These are phyloP conservation scores for Fusarium sp. DNA, from an alignment of 2,329 filamentous ascomycete genomes.

Conservation along the genomic window DNA sequence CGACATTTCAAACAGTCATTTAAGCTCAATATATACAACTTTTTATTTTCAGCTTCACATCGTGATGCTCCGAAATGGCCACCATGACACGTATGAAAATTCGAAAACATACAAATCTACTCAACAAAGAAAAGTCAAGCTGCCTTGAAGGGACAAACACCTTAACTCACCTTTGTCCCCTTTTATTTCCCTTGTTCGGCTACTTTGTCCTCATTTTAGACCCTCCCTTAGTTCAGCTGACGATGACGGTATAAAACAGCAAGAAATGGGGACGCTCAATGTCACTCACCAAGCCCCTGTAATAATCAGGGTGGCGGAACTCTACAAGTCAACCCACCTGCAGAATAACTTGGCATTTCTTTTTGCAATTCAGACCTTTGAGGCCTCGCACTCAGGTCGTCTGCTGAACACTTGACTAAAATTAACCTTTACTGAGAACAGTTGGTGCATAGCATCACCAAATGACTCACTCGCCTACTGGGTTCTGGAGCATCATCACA, in stretches of 20 bases:
- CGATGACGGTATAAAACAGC: slow-evolving; percentile 29
- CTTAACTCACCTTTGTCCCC: neutral
- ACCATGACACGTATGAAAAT: slow-evolving; percentile 13
- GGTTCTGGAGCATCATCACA: neutral
- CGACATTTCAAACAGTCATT: slow-evolving; percentile 1
- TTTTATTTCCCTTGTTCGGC: slow-evolving; percentile 1
- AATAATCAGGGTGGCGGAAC: slow-evolving; percentile 34
- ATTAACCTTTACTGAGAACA: neutral
- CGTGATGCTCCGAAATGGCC: slow-evolving; percentile 15
- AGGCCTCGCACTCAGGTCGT: neutral
- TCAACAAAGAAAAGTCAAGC: neutral
- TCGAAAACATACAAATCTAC: neutral
- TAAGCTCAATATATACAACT: slow-evolving; percentile 5
- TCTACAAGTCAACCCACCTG: slow-evolving; percentile 16
- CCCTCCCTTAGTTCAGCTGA: slow-evolving; percentile 23
- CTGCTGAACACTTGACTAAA: neutral
- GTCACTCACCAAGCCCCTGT: slow-evolving; percentile 28
- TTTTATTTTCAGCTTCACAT: slow-evolving; percentile 26
- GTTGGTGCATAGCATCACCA: slow-evolving; percentile 1
- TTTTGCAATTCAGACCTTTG: neutral
- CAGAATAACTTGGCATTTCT: slow-evolving; percentile 25
- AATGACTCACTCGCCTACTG: neutral
- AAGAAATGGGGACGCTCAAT: slow-evolving; percentile 22
- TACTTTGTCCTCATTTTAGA: slow-evolving; percentile 5
- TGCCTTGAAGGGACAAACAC: neutral